Conservation (phyloP, 1,139 yeast species). For the Pichia sp. region DNA sequence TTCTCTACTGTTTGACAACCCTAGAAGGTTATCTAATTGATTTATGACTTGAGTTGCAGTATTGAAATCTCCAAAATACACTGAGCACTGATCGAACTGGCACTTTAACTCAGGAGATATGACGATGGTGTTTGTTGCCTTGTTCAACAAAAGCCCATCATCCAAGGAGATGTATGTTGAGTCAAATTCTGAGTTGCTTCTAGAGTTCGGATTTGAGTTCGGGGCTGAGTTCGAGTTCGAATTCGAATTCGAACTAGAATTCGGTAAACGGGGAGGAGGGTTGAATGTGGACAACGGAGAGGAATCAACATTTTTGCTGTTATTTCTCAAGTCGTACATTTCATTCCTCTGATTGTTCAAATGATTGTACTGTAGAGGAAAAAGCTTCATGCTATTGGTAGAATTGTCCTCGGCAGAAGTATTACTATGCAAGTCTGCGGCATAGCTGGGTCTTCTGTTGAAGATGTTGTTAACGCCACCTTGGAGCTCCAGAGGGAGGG, state of each 20-base stretch:
- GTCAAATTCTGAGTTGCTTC: slow-evolving; percentile 15
- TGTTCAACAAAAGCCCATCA: slow-evolving; percentile 52
- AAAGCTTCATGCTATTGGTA: slow-evolving; percentile 2
- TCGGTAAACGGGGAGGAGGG: background rate
- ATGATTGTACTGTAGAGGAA: slow-evolving; percentile 8
- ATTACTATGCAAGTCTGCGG: slow-evolving; percentile 49
- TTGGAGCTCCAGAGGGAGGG: slow-evolving; percentile 55
- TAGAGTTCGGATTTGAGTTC: background rate
- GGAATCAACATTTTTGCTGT: slow-evolving; percentile 22
- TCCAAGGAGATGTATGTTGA: slow-evolving; percentile 39
- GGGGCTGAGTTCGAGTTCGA: background rate
- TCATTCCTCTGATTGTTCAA: slow-evolving; percentile 12
- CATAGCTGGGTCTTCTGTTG: slow-evolving; percentile 60
- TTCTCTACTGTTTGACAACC: slow-evolving; percentile 11
- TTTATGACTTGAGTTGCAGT: slow-evolving; percentile 34
- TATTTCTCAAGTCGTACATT: slow-evolving; percentile 18
- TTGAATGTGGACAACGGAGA: slow-evolving; percentile 7
- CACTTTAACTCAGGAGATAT: slow-evolving; percentile 48
- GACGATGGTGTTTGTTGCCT: slow-evolving; percentile 42
- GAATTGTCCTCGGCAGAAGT: background rate
- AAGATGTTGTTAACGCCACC: slow-evolving; percentile 61
- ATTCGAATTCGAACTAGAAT: background rate
- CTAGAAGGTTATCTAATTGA: slow-evolving; percentile 34
- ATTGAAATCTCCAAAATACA: slow-evolving; percentile 43
- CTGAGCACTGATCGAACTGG: slow-evolving; percentile 41